Evolutionary conservation across 2,329 filamentous ascomycete species (phyloP), one percentile per base, ranked within the genome.

Genomic region (Ilyonectria mors-panacis): DNA sequence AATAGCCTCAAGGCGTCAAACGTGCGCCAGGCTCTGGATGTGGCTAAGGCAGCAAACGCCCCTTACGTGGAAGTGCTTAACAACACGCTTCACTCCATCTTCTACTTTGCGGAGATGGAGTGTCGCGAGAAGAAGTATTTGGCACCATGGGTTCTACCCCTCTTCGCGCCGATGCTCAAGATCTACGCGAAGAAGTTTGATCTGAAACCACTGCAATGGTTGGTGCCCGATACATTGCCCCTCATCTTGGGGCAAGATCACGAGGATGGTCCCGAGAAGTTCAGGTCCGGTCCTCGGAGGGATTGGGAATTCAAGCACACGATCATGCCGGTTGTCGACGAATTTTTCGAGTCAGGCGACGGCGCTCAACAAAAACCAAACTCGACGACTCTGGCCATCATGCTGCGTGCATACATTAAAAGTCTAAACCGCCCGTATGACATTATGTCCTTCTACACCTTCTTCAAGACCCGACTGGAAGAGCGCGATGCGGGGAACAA

Each of bases 161-260:
- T 81, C n/a, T 83, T 89, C 74, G 76, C 76, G 42, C 78, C 82
- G 1, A 85, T 89, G 85, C 76, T 88, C 6, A 79, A 81, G 10
- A 75, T 85, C 4, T 90, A 88, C 68, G 73, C 79, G 33, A 85
- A 83, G 64, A 81, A 84, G 51, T 89, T 87, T 70, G 75, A 83
- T 7, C 69, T 85, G 0, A 81, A 78, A 17, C 83, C 85, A 7
- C 74, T 89, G 23, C 81, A 85, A 66, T 77, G 73, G 73, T 77
- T 81, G 63, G 60, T 82, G 6, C 81, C 81, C 6, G 80, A 81
- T 28, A 72, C 75, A 10, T 67, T 82, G 4, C 80, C 81, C 17
- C 58, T 81, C 7, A 68, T 78, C 15, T 66, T 78, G 12, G 71
- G 66, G 9, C 73, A 76, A 51, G 70, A 71, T 17, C 62, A 69